Conservation (phyloP, 768 basidiomycete species). For the Macrolepiota albuminosa region DNA sequence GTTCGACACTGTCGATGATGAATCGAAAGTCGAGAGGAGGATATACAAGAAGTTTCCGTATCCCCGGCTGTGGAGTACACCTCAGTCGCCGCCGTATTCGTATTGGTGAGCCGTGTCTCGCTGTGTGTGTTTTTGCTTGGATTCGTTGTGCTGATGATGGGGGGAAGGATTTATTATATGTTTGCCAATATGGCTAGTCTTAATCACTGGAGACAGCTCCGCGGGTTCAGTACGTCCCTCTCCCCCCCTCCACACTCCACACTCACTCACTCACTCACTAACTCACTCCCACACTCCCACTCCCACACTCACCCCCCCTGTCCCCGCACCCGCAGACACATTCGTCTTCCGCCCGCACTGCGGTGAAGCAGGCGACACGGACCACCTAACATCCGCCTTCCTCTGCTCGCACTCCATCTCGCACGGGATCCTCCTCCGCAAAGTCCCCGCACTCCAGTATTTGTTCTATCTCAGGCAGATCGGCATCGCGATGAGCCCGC, state of each 20-base stretch:
- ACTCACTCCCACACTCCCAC: too few species aligned
- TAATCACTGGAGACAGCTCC: slow-evolving; percentile 83
- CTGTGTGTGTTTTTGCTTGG: too few species aligned
- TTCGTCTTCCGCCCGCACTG: slow-evolving; percentile 96
- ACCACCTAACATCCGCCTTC: slow-evolving; percentile 95
- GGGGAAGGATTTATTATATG: slow-evolving; percentile 89
- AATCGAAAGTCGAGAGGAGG: slow-evolving; percentile 88
- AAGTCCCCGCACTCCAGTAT: slow-evolving; percentile 96
- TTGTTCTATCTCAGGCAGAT: slow-evolving; percentile 98
- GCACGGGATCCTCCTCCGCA: slow-evolving; percentile 96
- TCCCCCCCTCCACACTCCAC: too few species aligned
- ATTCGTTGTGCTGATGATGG: neutral
- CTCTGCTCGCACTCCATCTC: slow-evolving; percentile 97
- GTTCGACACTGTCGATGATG: slow-evolving; percentile 98
- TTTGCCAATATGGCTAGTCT: slow-evolving; percentile 94
- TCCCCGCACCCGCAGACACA: slow-evolving; percentile 74
- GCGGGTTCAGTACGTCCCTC: slow-evolving; percentile 75
- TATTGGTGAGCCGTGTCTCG: slow-evolving; percentile 97
- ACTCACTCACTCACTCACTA: neutral
- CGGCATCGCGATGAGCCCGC: slow-evolving; percentile 96
- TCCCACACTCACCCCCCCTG: neutral
- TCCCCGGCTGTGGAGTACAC: slow-evolving; percentile 84
- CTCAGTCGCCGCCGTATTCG: slow-evolving; percentile 89
- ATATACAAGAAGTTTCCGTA: slow-evolving; percentile 94
- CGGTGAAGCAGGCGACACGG: slow-evolving; percentile 97